Base-by-base conservation (phyloP, 2,329 filamentous ascomycete species). In the Botryotinia globosa region DNA sequence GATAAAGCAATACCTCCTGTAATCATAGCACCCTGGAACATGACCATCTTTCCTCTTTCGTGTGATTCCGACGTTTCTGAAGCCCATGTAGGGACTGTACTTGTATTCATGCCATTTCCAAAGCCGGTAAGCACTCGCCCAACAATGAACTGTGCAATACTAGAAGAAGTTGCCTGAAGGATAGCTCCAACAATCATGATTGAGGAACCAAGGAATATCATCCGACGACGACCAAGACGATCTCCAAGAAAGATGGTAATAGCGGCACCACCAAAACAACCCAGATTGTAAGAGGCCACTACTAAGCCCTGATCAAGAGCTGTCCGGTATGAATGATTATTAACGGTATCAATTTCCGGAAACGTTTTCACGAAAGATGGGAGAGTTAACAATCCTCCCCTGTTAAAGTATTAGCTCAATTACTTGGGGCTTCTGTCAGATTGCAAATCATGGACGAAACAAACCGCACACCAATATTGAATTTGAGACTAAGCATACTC, bases 111-210 rank as follows among this genome's bases (percentile, higher is more conserved):
- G 79, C 92, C 92, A 78, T 94, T 91, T 85, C 92, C 92, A 69
- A 94, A 81, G 80, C 92, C 92, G 68, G 91, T 90, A 78, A 94
- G 84, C 73, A 94, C 83, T 86, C 92, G 92, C 80, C 92, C 92
- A 73, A 88, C 87, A 39, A 77, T 74, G 44, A 78, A 79, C 88
- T 90, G 81, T 92, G 90, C 74, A 20, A 86, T 85, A 75, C 85
- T 85, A 37, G 61, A 72, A n/a, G 71, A 83, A 29, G 85, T 84
- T 22, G 77, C 77, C 58, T 80, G 78, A 0, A 80, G 64, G 5
- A 78, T 65, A 61, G 77, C 77, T 42, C 76, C 78, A 37, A 80
- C 54, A 12, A 77, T 72, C 45, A 75, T 78, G 42, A 80, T 73
- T 25, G 76, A 48, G 16, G 76, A 77, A 14, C 77, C 77, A 22